phyloP scores from a whole-genome alignment of 2,329 filamentous ascomycete genomes.

The Pseudofabraea citricarpa region DNA sequence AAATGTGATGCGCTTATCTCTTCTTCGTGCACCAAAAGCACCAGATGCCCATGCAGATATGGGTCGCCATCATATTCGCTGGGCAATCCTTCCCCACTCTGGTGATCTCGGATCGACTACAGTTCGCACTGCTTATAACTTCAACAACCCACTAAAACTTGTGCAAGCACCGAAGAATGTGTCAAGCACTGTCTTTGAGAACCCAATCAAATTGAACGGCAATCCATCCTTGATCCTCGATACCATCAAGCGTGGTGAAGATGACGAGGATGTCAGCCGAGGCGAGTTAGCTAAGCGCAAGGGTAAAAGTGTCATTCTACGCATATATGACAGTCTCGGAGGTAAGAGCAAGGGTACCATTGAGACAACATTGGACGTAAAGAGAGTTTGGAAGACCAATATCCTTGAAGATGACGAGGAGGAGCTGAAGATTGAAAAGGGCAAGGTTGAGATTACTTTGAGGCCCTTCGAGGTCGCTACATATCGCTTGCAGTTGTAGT shows the following conservation, averaged over 20 bases:
- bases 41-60: conserved; percentile 93
- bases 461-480: conserved; percentile 84
- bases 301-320: conserved; percentile 75
- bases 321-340: conserved; percentile 85
- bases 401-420: conserved; percentile 82
- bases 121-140: conserved; percentile 79
- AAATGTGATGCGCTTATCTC: conserved; percentile 81
- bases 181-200: conserved; percentile 35
- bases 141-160: conserved; percentile 75
- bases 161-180: conserved; percentile 38
- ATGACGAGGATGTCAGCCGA: conserved; percentile 68
- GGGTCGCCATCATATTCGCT: conserved; percentile 81
- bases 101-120: conserved; percentile 69
- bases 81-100: conserved; percentile 82
- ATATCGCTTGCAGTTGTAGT: conserved; percentile 57
- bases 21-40: conserved; percentile 84
- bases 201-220: conserved; percentile 63
- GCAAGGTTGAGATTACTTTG: conserved; percentile 57
- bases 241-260: conserved; percentile 87
- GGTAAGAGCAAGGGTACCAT: conserved; percentile 72
- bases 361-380: conserved; percentile 61
- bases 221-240: conserved; percentile 72
- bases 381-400: conserved; percentile 78
- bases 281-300: conserved; percentile 59
- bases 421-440: conserved; percentile 44